Percentiles rank a stretch among this genome's conserved stretches.
phyloP scores from a whole-genome alignment of 1,284 basidiomycete genomes.

The Tylopilus sp. region DNA sequence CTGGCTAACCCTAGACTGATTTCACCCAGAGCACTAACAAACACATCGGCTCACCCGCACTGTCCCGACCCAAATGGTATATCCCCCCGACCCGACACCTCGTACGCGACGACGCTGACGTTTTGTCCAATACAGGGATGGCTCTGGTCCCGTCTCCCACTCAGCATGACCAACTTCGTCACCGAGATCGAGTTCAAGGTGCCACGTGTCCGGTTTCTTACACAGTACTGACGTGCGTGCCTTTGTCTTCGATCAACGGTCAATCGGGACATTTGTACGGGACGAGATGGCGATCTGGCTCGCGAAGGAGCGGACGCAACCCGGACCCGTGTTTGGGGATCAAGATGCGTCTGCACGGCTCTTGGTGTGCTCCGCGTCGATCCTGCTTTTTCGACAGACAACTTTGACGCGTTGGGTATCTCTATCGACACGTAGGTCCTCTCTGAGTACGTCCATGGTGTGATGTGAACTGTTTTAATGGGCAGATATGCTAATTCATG shows the following conservation, averaged over 20 bases:
- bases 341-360: conserved; percentile 71
- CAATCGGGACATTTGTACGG: conserved; percentile 78
- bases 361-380: too few species aligned
- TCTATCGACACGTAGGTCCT: conserved; percentile 90
- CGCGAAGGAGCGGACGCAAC: conserved; percentile 81
- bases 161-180: conserved; percentile 83
- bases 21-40: conserved; percentile 89
- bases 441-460: background rate
- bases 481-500: conserved; percentile 87
- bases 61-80: conserved; percentile 77
- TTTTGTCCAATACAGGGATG: conserved; percentile 74
- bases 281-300: conserved; percentile 97
- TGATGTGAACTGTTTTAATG: background rate
- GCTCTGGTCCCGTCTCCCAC: conserved; percentile 93
- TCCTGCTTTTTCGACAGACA: conserved; percentile 56
- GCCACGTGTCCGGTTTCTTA: background rate
- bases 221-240: too few species aligned
- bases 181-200: conserved; percentile 97
- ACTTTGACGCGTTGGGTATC: conserved; percentile 90
- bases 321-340: conserved; percentile 94
- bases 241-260: conserved; percentile 73
- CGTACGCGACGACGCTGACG: background rate
- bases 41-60: conserved; percentile 83
- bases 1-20: conserved; percentile 1
- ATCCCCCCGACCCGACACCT: too few species aligned